Evolutionary conservation across 176 grass and related monocot species (phyloP), one percentile per base, ranked within the genome.

Genomic region (Carex littledalei): DNA sequence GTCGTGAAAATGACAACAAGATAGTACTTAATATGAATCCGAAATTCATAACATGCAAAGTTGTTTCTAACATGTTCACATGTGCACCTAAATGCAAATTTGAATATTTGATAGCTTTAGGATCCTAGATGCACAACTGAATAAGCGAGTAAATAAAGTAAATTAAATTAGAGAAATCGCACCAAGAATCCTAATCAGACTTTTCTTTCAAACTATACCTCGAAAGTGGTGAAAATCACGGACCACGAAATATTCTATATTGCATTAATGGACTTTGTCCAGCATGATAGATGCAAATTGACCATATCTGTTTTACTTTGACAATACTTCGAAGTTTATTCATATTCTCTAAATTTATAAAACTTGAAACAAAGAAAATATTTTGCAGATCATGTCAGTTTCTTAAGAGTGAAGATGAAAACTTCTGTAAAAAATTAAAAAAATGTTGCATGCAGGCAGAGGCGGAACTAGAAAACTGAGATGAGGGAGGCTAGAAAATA

Each of bases 171-270:
- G 24, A 32, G 50, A 78, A 55, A 11, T 78, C 4, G 9, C 6
- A 56, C 74, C 49, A 78, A 54, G 74, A 78, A 78, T 78, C 74
- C 50, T 78, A 56, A 78, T 78, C 47, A 78, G 74, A 56, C 50
- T 56, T 78, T 54, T 6, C 50, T 78, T 78, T 32, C 74, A 57
- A 34, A 56, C 31, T 78, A 49, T 24, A 50, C 73, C 73, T 54
- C 56, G 13, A 78, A 78, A 55, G 15, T 56, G 74, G 73, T 32
- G 2, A 66, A 14, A 78, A 78, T 78, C 13, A 32, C 32, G 45
- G 24, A 78, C 24, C 74, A 34, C 14, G 12, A 78, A 78, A 57
- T 56, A 18, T 14, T 77, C 6, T 78, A 77, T 8, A n/a, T 24
- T 78, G 68, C 68, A 47, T 78, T 78, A 32, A 57, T 72, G 35